Evolutionary conservation across 345 rosid species (phyloP).

Genomic region (Camelina sativa): DNA sequence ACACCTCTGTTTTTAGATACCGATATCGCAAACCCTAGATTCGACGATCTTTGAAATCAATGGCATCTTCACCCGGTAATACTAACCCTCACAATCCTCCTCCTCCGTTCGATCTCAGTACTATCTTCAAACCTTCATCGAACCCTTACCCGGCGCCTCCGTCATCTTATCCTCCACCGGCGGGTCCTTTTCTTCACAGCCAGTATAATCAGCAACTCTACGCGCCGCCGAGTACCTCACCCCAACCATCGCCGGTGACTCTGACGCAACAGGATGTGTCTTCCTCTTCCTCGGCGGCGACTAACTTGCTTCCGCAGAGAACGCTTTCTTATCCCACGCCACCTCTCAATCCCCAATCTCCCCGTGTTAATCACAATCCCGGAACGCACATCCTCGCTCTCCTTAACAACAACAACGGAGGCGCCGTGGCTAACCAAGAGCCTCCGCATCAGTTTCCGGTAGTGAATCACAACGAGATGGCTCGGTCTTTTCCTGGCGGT

Average conservation of each 20-base stretch:
- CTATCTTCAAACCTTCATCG: slow-evolving; percentile 52
- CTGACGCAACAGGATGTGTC: slow-evolving; percentile 20
- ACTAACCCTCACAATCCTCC: slow-evolving; percentile 42
- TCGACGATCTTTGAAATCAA: slow-evolving; percentile 39
- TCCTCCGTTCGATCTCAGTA: slow-evolving; percentile 52
- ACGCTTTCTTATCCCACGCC: slow-evolving; percentile 51
- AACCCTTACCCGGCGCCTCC: slow-evolving; percentile 50
- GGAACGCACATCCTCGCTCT: slow-evolving; percentile 81
- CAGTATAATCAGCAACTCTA: slow-evolving; percentile 54
- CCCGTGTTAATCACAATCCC: slow-evolving; percentile 48
- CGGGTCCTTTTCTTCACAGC: slow-evolving; percentile 51
- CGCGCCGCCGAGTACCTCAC: slow-evolving; percentile 42
- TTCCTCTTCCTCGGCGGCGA: slow-evolving; percentile 37
- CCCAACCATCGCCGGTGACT: slow-evolving; percentile 30
- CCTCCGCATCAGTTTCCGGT: slow-evolving; percentile 35
- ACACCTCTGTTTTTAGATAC: slow-evolving; percentile 5
- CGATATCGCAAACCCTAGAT: slow-evolving; percentile 38
- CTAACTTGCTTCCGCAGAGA: slow-evolving; percentile 46
- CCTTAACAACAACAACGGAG: slow-evolving; percentile 40
- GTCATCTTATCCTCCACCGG: slow-evolving; percentile 66
- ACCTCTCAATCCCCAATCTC: slow-evolving; percentile 46
- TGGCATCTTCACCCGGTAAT: slow-evolving; percentile 59
- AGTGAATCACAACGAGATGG: slow-evolving; percentile 41
- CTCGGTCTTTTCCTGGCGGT: slow-evolving; percentile 41
- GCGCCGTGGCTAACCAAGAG: slow-evolving; percentile 41